These are phyloP conservation scores for Phytophthora sp. DNA, from an alignment of 352 stramenopile species.

Conservation along the genomic window DNA sequence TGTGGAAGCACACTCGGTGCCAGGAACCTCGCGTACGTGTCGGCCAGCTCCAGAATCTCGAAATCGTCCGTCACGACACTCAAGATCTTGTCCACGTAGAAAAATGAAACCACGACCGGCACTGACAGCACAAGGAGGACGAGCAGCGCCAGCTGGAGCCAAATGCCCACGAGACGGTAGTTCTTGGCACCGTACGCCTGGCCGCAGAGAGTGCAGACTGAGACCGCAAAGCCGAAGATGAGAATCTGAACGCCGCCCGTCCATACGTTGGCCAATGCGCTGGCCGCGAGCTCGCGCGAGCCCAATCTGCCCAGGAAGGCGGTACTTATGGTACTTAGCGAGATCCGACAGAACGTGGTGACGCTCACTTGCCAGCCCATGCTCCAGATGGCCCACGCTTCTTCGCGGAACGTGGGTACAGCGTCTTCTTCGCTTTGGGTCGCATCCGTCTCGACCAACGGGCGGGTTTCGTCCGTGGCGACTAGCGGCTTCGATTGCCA, in stretches of 20 bases:
- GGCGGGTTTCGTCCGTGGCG: conserved; percentile 11
- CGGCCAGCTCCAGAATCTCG: conserved; percentile 63
- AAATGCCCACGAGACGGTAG: conserved; percentile 76
- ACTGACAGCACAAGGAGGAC: conserved; percentile 73
- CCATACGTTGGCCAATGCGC: conserved; percentile 78
- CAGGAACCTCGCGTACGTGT: conserved; percentile 65
- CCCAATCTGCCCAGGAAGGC: conserved; percentile 82
- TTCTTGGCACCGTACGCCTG: conserved; percentile 85
- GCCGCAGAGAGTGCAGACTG: conserved; percentile 82
- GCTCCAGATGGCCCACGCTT: conserved; percentile 73
- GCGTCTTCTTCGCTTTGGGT: neutral
- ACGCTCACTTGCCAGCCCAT: conserved; percentile 88
- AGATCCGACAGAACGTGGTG: conserved; percentile 83
- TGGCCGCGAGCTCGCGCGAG: conserved; percentile 74
- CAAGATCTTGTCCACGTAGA: conserved; percentile 79
- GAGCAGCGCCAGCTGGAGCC: conserved; percentile 78
- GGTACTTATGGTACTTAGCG: conserved; percentile 78
- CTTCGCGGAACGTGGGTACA: conserved; percentile 50
- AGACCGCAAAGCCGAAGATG: conserved; percentile 80
- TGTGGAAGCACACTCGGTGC: conserved; percentile 72
- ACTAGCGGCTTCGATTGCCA: conserved; percentile 28
- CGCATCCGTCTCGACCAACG: conserved; percentile 8
- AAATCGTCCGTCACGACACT: conserved; percentile 69
- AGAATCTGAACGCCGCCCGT: conserved; percentile 81
- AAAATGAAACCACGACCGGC: conserved; percentile 83